Conservation (phyloP, 768 basidiomycete genomes). For the Floccularia luteovirens region DNA sequence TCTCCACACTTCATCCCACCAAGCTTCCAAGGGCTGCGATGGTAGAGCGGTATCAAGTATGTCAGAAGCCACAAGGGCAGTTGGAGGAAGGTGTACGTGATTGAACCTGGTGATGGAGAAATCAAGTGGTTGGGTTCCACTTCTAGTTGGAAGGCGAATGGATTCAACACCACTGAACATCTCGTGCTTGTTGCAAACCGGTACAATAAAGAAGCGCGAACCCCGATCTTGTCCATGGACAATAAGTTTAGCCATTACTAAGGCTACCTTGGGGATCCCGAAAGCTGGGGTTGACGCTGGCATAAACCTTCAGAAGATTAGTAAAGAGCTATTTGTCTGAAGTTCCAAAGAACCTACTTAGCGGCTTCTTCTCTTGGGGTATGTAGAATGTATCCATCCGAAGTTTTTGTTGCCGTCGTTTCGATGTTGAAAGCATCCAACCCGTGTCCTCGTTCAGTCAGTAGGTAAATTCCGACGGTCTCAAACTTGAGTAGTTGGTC, state of each 20-base stretch:
- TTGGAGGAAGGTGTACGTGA: constrained; percentile 40
- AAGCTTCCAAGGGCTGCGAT: constrained; percentile 33
- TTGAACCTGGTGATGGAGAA: constrained; percentile 51
- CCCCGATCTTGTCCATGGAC: constrained; percentile 44
- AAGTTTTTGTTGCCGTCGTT: constrained; percentile 47
- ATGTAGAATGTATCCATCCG: constrained; percentile 44
- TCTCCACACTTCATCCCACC: constrained; percentile 51
- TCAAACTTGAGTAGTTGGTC: constrained; percentile 45
- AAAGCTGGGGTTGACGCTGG: constrained; percentile 47
- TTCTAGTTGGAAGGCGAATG: constrained; percentile 39
- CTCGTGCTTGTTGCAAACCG: constrained; percentile 42
- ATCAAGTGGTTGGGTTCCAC: constrained; percentile 47
- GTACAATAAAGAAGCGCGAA: constrained; percentile 46
- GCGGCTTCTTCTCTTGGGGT: constrained; percentile 51
- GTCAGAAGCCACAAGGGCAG: constrained; percentile 41
- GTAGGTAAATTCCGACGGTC: constrained; percentile 42
- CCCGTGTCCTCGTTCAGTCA: constrained; percentile 52
- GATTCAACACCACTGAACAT: constrained; percentile 48
- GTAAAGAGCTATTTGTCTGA: constrained; percentile 4
- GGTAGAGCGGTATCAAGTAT: constrained; percentile 31
- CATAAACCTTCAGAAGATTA: constrained; percentile 38
- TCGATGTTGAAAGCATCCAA: constrained; percentile 56
- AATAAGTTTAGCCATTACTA: constrained; percentile 51
- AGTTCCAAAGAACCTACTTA: constrained; percentile 29
- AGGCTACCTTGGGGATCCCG: constrained; percentile 44